Base-by-base conservation (phyloP, 768 basidiomycete genomes). In the Leccinum fibrillosum region DNA sequence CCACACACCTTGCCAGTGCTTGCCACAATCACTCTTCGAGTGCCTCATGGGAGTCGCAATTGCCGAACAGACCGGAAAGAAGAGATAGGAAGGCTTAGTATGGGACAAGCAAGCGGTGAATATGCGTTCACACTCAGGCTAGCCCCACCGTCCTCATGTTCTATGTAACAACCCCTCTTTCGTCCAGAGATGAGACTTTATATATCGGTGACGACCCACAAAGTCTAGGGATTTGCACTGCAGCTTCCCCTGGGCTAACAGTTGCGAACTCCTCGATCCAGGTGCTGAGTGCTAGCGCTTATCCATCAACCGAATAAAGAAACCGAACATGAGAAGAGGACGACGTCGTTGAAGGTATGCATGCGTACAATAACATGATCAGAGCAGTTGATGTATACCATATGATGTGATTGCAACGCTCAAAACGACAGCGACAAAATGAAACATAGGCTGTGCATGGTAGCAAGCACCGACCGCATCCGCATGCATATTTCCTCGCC, bases 401-500 rank as follows among this genome's bases (percentile, higher is more conserved):
- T 35, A 28, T 9, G 19, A 32, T 34, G 48, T 0, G 26, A 45
- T 19, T 21, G 39, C 35, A 23, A 35, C 26, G 26, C 50, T 35
- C 4, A n/a, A 49, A 45, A 44, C 1, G 10, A 25, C 5, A n/a
- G 39, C 10, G n/a, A 11, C 9, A n/a, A 11, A 58, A 42, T 6
- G 30, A 6, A 7, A 25, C 11, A 4, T 4, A 4, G 44, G 21
- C 21, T 19, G 17, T 39, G 7, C 30, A 44, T 7, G 13, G 19
- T 4, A 6, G 12, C 37, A 39, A 17, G 37, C 28, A 25, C n/a
- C 2, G 25, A 37, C 7, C 4, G 5, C 28, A 35, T 48, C 34
- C 12, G 11, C 35, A 9, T 44, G 23, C 23, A 3, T 86, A 87
- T 88, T 55, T 71, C 69, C 51, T 90, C 89, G 28, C 91, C 92